These are phyloP conservation scores for Ceratocystis cacaofunesta DNA, from an alignment of 2,329 filamentous ascomycete genomes.

Conservation along the genomic window DNA sequence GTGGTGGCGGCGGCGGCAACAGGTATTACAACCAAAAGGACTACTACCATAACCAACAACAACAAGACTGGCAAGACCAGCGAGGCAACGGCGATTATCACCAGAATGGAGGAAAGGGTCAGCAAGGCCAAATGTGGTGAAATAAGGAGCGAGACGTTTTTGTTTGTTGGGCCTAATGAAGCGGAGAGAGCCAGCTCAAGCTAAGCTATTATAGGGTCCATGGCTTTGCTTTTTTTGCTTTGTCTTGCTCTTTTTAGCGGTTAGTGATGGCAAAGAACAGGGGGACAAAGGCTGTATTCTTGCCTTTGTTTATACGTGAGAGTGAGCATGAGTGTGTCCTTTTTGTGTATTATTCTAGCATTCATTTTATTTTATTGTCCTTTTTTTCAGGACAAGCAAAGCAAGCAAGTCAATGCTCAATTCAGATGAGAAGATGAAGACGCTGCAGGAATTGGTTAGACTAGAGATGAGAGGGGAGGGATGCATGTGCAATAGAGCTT, in stretches of 20 bases:
- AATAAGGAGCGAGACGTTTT: neutral
- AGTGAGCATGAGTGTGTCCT: neutral
- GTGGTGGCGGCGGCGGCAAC: neutral
- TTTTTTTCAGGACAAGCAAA: too few species aligned
- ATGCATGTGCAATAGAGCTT: too few species aligned
- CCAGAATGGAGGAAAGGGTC: slow-evolving; percentile 1
- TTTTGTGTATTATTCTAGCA: slow-evolving; percentile 4
- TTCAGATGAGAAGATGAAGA: neutral
- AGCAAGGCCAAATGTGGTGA: slow-evolving; percentile 16
- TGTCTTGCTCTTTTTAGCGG: neutral
- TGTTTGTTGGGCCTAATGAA: too few species aligned
- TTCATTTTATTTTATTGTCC: neutral
- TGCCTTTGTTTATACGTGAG: neutral
- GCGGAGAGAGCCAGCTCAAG: too few species aligned
- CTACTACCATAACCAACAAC: slow-evolving; percentile 8
- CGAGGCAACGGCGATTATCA: slow-evolving; percentile 2
- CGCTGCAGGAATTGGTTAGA: too few species aligned
- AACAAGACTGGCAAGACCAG: neutral
- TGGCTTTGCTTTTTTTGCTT: too few species aligned
- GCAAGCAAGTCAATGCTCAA: neutral
- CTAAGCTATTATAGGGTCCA: too few species aligned
- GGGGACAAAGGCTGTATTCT: neutral
- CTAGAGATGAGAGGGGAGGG: too few species aligned
- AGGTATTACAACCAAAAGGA: slow-evolving; percentile 10
- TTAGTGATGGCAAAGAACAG: neutral